Base-by-base conservation (phyloP, 768 basidiomycete genomes). In the Chlorophyllum brunneum region DNA sequence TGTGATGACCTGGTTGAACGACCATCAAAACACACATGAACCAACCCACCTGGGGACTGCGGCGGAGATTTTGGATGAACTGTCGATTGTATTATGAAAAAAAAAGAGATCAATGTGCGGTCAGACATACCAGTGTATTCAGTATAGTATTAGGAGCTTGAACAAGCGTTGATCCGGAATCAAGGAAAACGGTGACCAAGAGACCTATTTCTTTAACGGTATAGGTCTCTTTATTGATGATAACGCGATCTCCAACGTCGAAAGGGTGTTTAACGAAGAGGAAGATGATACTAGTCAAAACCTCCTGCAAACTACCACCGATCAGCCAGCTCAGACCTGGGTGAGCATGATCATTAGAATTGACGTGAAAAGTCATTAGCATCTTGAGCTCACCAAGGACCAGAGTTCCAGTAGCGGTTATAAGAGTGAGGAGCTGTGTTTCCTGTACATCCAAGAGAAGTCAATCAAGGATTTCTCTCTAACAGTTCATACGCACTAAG, bases 181-280 rank as follows among this genome's bases (percentile, higher is more conserved):
- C 82, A 41, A 86, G 63, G 65, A 92, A 82, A 34, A 89, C 70
- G 6, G 86, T 91, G 50, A 82, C 88, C 51, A 95, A 76, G 26
- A 97, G 76, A 24, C 86, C 78, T 65, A 97, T 95, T 67, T 94
- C 91, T 63, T 88, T 89, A 55, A 95, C 91, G 0, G 87, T 88
- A 64, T 88, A 93, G 6, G 63, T 71, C 29, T 76, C 70, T 23
- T 72, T 74, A 48, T 72, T 68, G 40, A 86, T 56, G 45, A 68
- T 70, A 44, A 95, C 77, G 40, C 85, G 70, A 67, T 92, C 90
- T 22, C 87, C 86, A 22, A 91, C 88, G 65, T 91, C 88, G 72
- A 85, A 88, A 0, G 86, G 86, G 62, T 88, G 85, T 61, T 90
- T 90, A 66, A 92, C 77, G 69, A 95, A 94, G 24, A 97, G 74